phyloP scores from a whole-genome alignment of 176 grass and related monocot genomes.

The Phyllostachys edulis region DNA sequence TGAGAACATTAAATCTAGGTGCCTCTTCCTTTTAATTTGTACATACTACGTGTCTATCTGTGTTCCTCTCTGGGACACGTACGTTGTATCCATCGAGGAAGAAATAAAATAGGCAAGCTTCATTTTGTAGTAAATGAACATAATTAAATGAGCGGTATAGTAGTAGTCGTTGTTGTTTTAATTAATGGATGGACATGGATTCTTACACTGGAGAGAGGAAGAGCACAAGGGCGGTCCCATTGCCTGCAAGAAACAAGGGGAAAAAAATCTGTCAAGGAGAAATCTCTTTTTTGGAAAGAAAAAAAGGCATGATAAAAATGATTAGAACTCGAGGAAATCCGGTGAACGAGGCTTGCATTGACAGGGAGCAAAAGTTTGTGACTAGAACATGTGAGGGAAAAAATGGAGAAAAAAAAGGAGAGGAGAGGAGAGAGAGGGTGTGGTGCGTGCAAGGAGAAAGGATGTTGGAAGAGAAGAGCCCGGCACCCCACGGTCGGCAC shows the following conservation, averaged over 20 bases:
- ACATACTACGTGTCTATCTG: not conserved
- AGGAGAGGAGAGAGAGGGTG: not conserved
- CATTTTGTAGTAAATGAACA: not conserved
- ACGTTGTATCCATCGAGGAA: not conserved
- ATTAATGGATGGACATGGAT: not conserved
- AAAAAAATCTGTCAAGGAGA: not conserved
- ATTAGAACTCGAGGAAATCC: not conserved
- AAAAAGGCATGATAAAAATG: not conserved
- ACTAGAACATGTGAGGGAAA: not conserved
- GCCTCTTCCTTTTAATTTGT: not conserved
- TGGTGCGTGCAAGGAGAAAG: not conserved
- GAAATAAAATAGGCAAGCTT: not conserved
- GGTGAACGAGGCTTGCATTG: not conserved
- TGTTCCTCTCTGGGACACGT: not conserved
- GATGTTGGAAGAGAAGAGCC: not conserved
- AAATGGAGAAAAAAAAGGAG: not conserved
- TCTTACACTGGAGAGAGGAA: constrained; percentile 94
- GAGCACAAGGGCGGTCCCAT: constrained; percentile 82
- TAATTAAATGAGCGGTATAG: not conserved
- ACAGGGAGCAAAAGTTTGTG: not conserved
- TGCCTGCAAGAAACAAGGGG: constrained; percentile 50
- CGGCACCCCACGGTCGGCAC: not conserved
- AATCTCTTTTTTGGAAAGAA: not conserved
- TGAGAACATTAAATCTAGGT: not conserved
- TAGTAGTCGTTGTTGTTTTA: not conserved